Evolutionary conservation across 2,329 filamentous ascomycete species (phyloP), one percentile per base, ranked within the genome.

Genomic region (Ophiostoma ips): DNA sequence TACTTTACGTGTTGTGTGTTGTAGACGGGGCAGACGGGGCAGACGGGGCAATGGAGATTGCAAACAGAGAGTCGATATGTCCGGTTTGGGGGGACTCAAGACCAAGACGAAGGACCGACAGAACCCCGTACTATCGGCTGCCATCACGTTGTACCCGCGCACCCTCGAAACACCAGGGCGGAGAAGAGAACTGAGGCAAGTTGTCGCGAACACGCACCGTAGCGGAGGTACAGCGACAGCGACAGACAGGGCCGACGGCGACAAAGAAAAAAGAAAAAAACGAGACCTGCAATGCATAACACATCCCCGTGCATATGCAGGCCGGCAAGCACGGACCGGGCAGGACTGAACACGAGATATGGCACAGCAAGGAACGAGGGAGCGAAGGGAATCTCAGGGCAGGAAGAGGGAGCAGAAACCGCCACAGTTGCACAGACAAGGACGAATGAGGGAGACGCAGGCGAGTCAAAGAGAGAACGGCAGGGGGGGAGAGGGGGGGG

Each of bases 271-370:
- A 21, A 34, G 13, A n/a, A 46, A n/a, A 19, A 41, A 15, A 24
- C 11, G 16, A 28, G 16, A 16, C 24, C 24, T 38, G 38, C 13
- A 43, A 12, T 43, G 40, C 48, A 46, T 45, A 33, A 37, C 40
- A 49, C 33, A 21, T 33, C 28, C 40, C 43, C 33, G 49, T 31
- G 43, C 45, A 35, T 43, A 50, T 50, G 41, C 48, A 38, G n/a
- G 34, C 40, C 40, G 48, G 43, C 38, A 16, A 40, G 34, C 41
- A 50, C 48, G 45, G 30, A 43, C 38, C 10, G 15, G 24, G 19
- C 50, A 51, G 41, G 50, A 37, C 37, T 44, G 33, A 51, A 51
- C 50, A 51, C 50, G 50, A 48, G 49, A 50, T 50, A 43, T 46
- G 19, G 28, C 49, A 50, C 35, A 15, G 30, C 8, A 21, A 15